Percentiles rank a stretch among this genome's conserved stretches.
Evolutionary conservation across 1,284 basidiomycete species (phyloP).

Genomic region (Tremellales sp.): DNA sequence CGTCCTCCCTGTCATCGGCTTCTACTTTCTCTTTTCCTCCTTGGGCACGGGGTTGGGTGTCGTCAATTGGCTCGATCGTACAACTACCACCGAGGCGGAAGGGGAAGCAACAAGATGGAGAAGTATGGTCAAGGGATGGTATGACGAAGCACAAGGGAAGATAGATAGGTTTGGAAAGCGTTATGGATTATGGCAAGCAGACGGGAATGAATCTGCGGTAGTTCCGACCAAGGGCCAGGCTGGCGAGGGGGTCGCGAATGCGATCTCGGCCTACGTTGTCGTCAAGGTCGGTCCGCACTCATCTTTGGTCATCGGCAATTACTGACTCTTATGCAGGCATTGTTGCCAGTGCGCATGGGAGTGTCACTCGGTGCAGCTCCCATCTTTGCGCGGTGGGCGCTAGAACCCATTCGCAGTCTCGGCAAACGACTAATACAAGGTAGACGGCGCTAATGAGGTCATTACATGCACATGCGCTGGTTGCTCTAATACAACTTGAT

Average conservation of each 20-base stretch:
- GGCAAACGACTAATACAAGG: conserved; percentile 3
- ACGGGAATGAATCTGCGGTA: conserved; percentile 50
- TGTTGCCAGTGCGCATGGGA: conserved; percentile 71
- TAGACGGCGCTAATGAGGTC: too few relatives aligned
- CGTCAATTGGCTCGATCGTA: conserved; percentile 49
- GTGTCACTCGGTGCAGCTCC: conserved; percentile 71
- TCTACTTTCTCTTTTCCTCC: conserved; percentile 68
- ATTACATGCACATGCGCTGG: too few relatives aligned
- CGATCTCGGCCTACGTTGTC: conserved; percentile 74
- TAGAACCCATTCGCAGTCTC: conserved; percentile 57
- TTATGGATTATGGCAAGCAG: conserved; percentile 77
- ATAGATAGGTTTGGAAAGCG: conserved; percentile 66
- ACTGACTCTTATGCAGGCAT: too few relatives aligned
- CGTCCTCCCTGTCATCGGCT: conserved; percentile 65
- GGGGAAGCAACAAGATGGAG: conserved; percentile 15
- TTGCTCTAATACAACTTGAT: too few relatives aligned
- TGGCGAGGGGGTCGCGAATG: conserved; percentile 45
- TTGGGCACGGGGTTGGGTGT: conserved; percentile 68
- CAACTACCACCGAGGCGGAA: conserved; percentile 3
- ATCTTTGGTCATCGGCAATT: not conserved
- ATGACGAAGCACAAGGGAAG: conserved; percentile 68
- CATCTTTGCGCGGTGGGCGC: conserved; percentile 61
- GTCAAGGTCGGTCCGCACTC: conserved; percentile 63
- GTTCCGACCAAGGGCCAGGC: conserved; percentile 2
- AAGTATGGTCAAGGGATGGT: conserved; percentile 56